phyloP scores from a whole-genome alignment of 129 eudicot genomes.

The Glebionis coronaria region DNA sequence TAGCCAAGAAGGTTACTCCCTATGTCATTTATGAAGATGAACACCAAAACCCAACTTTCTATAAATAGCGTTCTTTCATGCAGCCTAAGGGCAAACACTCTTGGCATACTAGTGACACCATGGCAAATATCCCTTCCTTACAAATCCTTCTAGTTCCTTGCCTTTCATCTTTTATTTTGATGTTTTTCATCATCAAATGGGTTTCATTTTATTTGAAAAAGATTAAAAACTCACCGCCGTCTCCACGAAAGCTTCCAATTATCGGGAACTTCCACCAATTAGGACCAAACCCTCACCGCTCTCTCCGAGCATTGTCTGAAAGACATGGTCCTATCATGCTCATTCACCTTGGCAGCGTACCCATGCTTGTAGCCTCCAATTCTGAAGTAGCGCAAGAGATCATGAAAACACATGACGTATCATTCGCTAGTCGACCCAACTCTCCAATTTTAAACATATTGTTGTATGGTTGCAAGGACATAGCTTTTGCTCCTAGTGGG shows the following conservation, averaged over 20 bases:
- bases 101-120: background rate
- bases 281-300: slow-evolving; percentile 31
- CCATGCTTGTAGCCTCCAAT: slow-evolving; percentile 28
- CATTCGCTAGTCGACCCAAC: slow-evolving; percentile 28
- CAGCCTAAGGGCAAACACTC: background rate
- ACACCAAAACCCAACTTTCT: background rate
- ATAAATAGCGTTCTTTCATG: background rate
- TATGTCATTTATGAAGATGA: too few relatives aligned
- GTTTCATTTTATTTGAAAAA: background rate
- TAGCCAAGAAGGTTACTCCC: too few relatives aligned
- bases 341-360: slow-evolving; percentile 30
- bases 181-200: background rate
- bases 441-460: slow-evolving; percentile 1
- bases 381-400: slow-evolving; percentile 27
- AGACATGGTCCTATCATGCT: slow-evolving; percentile 43
- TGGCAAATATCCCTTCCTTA: background rate
- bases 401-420: slow-evolving; percentile 37
- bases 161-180: background rate
- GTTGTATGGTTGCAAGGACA: slow-evolving; percentile 18
- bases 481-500: slow-evolving; percentile 39
- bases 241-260: slow-evolving; percentile 42
- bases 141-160: background rate
- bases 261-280: slow-evolving; percentile 53
- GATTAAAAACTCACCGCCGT: slow-evolving; percentile 38
- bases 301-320: slow-evolving; percentile 32